These are phyloP conservation scores for Penicillium malachiteum DNA, from an alignment of 495 filamentous ascomycete species.

Conservation along the genomic window DNA sequence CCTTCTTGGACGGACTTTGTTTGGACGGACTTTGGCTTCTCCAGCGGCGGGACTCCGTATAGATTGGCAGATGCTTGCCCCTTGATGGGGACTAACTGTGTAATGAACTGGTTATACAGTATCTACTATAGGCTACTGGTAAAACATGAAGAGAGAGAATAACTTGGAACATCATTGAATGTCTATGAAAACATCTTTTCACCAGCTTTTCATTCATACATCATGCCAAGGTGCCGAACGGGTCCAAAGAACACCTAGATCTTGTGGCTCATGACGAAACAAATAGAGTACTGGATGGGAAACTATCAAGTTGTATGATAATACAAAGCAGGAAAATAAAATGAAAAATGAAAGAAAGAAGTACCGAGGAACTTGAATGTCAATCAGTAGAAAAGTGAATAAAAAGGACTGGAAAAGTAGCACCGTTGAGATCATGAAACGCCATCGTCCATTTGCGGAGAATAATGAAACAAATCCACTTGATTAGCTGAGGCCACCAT, in stretches of 20 bases:
- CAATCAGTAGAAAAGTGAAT: slow-evolving; percentile 10
- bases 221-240: background rate
- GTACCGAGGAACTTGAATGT: slow-evolving; percentile 6
- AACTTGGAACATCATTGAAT: background rate
- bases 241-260: background rate
- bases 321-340: slow-evolving; percentile 27
- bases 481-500: slow-evolving; percentile 45
- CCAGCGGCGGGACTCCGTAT: too few relatives aligned
- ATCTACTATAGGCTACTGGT: too few relatives aligned
- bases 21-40: too few relatives aligned
- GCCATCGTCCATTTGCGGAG: slow-evolving; percentile 27
- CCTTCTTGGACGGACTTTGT: too few relatives aligned
- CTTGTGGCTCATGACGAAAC: too few relatives aligned
- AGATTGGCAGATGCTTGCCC: too few relatives aligned
- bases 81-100: too few relatives aligned
- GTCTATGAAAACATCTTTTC: background rate
- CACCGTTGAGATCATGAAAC: slow-evolving; percentile 20
- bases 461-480: slow-evolving; percentile 20
- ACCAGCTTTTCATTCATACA: background rate
- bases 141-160: background rate
- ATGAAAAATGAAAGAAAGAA: slow-evolving; percentile 16
- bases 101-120: too few relatives aligned
- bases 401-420: slow-evolving; percentile 1
- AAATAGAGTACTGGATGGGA: too few relatives aligned
- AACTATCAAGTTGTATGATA: slow-evolving; percentile 22